These are phyloP conservation scores for Yarrowia sp. DNA, from an alignment of 805 yeast genomes.

Conservation along the genomic window DNA sequence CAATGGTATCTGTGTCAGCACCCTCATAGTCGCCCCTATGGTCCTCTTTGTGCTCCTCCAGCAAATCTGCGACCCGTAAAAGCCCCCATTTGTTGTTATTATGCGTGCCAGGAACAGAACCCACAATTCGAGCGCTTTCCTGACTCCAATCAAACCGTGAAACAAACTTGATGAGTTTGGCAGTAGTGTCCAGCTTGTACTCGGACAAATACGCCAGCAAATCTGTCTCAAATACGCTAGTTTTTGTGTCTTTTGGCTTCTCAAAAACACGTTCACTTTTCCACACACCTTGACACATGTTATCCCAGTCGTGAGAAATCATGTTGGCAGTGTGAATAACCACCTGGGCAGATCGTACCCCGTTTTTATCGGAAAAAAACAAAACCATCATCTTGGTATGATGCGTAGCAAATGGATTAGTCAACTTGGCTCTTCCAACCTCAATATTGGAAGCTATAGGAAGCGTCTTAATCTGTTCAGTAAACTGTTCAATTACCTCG, in stretches of 20 bases:
- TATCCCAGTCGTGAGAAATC: slow-evolving; percentile 36
- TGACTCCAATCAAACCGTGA: slow-evolving; percentile 33
- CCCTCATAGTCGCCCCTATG: not conserved
- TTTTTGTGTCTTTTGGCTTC: not conserved
- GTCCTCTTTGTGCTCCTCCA: slow-evolving; percentile 4
- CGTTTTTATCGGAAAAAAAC: slow-evolving; percentile 25
- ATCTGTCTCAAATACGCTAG: slow-evolving; percentile 32
- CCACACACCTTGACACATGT: slow-evolving; percentile 38
- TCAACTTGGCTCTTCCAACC: slow-evolving; percentile 30
- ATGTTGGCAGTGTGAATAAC: slow-evolving; percentile 39
- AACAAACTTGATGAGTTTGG: slow-evolving; percentile 28
- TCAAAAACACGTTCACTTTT: not conserved
- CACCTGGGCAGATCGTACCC: slow-evolving; percentile 29
- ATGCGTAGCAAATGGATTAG: slow-evolving; percentile 34
- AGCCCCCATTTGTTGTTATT: not conserved
- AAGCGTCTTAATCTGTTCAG: not conserved
- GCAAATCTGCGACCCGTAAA: not conserved
- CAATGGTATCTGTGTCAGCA: slow-evolving; percentile 8
- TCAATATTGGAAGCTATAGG: slow-evolving; percentile 27
- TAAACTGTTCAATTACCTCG: not conserved
- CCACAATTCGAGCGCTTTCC: slow-evolving; percentile 33
- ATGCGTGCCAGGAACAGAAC: slow-evolving; percentile 37
- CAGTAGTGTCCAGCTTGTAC: slow-evolving; percentile 28
- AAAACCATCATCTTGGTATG: slow-evolving; percentile 39
- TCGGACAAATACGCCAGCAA: slow-evolving; percentile 32